Conservation (phyloP, 2,329 filamentous ascomycete genomes). For the Clonostachys solani region DNA sequence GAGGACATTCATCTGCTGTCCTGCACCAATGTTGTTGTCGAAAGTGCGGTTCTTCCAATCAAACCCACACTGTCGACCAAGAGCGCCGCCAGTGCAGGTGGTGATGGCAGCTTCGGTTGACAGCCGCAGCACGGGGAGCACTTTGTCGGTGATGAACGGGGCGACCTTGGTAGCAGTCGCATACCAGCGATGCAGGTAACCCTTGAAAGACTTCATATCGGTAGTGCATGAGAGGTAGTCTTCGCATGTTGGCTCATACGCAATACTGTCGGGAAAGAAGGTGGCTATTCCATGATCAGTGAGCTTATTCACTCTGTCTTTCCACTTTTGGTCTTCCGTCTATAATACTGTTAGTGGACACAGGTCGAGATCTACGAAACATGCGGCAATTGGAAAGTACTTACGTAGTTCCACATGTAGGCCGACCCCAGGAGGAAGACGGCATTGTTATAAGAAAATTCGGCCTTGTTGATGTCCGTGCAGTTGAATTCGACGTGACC, state of each 20-base stretch:
- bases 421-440: slow-evolving; percentile 55
- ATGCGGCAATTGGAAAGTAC: slow-evolving; percentile 8
- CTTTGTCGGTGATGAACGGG: slow-evolving; percentile 48
- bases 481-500: slow-evolving; percentile 48
- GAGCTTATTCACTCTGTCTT: slow-evolving; percentile 35
- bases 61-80: slow-evolving; percentile 59
- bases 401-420: slow-evolving; percentile 58
- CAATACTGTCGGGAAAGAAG: slow-evolving; percentile 53
- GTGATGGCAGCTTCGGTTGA: slow-evolving; percentile 57
- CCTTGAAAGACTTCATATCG: slow-evolving; percentile 73
- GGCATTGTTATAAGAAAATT: slow-evolving; percentile 59
- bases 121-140: slow-evolving; percentile 52
- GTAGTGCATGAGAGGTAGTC: slow-evolving; percentile 53
- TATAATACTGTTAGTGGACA: slow-evolving; percentile 3
- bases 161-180: slow-evolving; percentile 57
- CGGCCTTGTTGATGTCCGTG: slow-evolving; percentile 46
- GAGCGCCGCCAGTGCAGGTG: slow-evolving; percentile 56
- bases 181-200: slow-evolving; percentile 64
- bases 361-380: neutral
- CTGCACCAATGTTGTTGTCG: slow-evolving; percentile 48
- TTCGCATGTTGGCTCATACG: slow-evolving; percentile 60
- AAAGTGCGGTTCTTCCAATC: slow-evolving; percentile 45
- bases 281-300: slow-evolving; percentile 27
- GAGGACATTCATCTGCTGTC: slow-evolving; percentile 52
- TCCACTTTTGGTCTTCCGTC: slow-evolving; percentile 49